Evolutionary conservation across 2,329 filamentous ascomycete genomes (phyloP), one percentile per base, ranked within the genome.

Genomic region (Rhinocladiella similis): DNA sequence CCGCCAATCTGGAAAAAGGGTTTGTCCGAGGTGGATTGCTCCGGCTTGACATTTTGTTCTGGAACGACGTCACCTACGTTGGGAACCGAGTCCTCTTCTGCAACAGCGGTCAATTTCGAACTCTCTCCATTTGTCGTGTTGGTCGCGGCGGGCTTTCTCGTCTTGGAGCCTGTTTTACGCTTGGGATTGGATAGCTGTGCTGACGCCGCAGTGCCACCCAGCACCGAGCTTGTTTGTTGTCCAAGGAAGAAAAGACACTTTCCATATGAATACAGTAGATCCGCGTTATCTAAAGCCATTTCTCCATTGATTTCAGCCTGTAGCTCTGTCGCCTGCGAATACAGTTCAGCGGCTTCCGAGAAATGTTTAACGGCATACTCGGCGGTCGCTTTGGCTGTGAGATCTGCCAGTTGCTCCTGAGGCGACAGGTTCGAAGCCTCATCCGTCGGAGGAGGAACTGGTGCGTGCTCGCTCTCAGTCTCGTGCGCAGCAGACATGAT

Each of bases 241-340:
- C 92, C 94, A 58, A 97, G 89, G 72, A 92, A 92, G 80, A 96
- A 97, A 18, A 99, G 78, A 54, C 91, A 91, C 70, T 93, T 90
- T 13, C 94, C 94, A 74, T 99, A 99, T 62, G 91, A 84, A 73
- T 96, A 99, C 18, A 97, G 84, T 46, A 99, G 84, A 70, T 97
- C 93, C 49, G 92, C 93, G 67, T 99, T 99, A 56, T 91, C 87
- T 3, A 90, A 85, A 14, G 86, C 86, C 81, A 95, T 89, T 75
- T 97, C 94, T 72, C 93, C 94, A 72, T 97, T 94, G 71, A 97
- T 80, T 71, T 90, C 85, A 56, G 90, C 90, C 75, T 99, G 94
- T 59, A 97, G 82, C 72, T 95, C 90, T 54, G 90, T 90, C 29
- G 94, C 94, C 68, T 87, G 84, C 42, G 91, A 92, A 76, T 92